These are phyloP conservation scores for Sporodiniella umbellata DNA, from an alignment of 371 early-diverging fungal genomes.

Conservation along the genomic window DNA sequence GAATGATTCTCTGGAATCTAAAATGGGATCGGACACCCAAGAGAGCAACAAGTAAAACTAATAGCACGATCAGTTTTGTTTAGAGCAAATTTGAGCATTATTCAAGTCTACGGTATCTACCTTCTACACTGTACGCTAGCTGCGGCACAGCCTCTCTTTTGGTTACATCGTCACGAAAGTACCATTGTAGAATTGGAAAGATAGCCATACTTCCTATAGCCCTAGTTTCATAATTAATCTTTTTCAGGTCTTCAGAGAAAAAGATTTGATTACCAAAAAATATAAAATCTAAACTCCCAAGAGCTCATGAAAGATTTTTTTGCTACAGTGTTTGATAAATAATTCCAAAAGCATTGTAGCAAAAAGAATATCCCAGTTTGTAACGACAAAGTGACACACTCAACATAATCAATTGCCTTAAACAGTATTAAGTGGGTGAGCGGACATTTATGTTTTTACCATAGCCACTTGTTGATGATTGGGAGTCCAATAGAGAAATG, in stretches of 20 bases:
- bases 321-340: constrained; percentile 34
- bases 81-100: not conserved
- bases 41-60: constrained; percentile 31
- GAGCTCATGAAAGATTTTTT: constrained; percentile 39
- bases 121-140: constrained; percentile 40
- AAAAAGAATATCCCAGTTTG: constrained; percentile 33
- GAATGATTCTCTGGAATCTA: constrained; percentile 32
- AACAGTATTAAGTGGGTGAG: constrained; percentile 16
- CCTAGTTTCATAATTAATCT: constrained; percentile 17
- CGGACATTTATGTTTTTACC: constrained; percentile 18
- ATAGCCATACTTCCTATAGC: constrained; percentile 34
- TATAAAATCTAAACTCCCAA: constrained; percentile 34
- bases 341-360: constrained; percentile 45
- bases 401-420: constrained; percentile 29
- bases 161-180: constrained; percentile 19
- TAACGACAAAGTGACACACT: constrained; percentile 26
- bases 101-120: constrained; percentile 22
- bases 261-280: constrained; percentile 40
- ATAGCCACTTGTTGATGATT: constrained; percentile 28
- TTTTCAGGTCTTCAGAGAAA: no score
- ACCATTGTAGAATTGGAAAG: constrained; percentile 48
- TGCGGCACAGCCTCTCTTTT: constrained; percentile 42
- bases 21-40: constrained; percentile 42
- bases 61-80: not conserved
- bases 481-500: constrained; percentile 32